Conservation (phyloP, 108 stramenopile genomes). For the Cylindrotheca closterium region DNA sequence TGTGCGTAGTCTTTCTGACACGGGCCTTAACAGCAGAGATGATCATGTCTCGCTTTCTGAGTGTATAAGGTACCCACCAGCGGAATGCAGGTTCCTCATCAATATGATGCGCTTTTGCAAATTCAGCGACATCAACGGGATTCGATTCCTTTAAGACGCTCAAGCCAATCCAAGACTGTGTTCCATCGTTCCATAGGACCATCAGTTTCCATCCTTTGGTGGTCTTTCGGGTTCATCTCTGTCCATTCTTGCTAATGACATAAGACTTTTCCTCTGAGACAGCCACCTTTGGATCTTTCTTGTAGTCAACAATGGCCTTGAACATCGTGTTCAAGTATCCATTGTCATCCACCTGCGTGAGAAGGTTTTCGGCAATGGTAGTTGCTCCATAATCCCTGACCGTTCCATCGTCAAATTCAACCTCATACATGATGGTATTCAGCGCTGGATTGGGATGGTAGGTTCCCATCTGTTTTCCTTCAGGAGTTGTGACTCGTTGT, state of each 20-base stretch:
- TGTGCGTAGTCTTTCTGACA: constrained; percentile 22
- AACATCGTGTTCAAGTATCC: constrained; percentile 20
- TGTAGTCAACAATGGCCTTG: constrained; percentile 25
- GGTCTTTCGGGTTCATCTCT: constrained; percentile 23
- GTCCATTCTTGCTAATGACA: neutral
- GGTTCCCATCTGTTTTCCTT: constrained; percentile 31
- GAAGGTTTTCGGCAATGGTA: constrained; percentile 54
- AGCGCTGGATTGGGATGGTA: constrained; percentile 39
- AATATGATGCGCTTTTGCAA: constrained; percentile 29
- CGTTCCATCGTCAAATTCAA: constrained; percentile 50
- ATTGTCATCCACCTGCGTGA: constrained; percentile 30
- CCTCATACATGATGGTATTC: no score
- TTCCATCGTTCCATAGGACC: constrained; percentile 44
- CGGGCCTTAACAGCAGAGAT: constrained; percentile 8
- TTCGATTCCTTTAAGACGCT: constrained; percentile 47
- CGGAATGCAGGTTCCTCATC: constrained; percentile 39
- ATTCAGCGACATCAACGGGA: constrained; percentile 57
- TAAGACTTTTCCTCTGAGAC: constrained; percentile 3
- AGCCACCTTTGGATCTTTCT: no score
- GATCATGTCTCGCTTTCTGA: constrained; percentile 27
- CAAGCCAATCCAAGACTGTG: constrained; percentile 26
- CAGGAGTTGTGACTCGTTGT: constrained; percentile 8
- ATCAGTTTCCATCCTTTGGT: constrained; percentile 52
- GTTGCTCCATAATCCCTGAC: constrained; percentile 45
- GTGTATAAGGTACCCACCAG: constrained; percentile 49